Evolutionary conservation across 1,284 basidiomycete species (phyloP), one percentile per base, ranked within the genome.

Genomic region (Anthracocystis walkeri): DNA sequence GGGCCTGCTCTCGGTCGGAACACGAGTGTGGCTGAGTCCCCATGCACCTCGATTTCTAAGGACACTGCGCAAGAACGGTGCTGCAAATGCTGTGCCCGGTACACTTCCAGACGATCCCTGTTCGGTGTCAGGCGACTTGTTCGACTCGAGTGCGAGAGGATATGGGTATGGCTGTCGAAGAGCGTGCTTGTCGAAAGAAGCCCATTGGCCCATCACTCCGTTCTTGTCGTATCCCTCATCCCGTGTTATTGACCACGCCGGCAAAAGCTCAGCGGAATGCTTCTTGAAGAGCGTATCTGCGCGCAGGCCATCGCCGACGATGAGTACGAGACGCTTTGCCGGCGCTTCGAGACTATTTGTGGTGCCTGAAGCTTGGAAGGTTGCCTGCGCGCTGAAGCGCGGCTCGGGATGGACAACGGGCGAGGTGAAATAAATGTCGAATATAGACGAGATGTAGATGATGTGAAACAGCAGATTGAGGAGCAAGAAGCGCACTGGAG

Each of bases 1-100:
- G 2, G 93, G 93, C 25, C 94, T 87, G 85, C 91, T 93, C 80
- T 95, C 94, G 1, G 94, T 95, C 14, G 93, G 93, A 2, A 95
- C 93, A 49, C 90, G 88, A 0, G 94, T 95, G 82, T 95, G 93
- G 12, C 92, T 93, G 33, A 95, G 88, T 2, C 93, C 93, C 85
- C 91, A 95, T 1, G 90, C 90, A 14, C 93, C 93, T 51, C 80
- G 49, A 8, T 90, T 87, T 7, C 85, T 86, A 75, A 92, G 89
- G 0, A 89, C 88, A 50, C 93, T 89, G 50, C 92, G 89, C 31
- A 95, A 84, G 84, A 92, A 88, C 0, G 93, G 94, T 3, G 93
- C 94, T 18, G 92, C 82, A 55, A 69, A 79, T 7, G 72, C 79
- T 6, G 33, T 29, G 1, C 58, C 49, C 21, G 60, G 67, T 0